Evolutionary conservation across 2,329 filamentous ascomycete species (phyloP), one percentile per base, ranked within the genome.

Genomic region (Aspergillus terreus): DNA sequence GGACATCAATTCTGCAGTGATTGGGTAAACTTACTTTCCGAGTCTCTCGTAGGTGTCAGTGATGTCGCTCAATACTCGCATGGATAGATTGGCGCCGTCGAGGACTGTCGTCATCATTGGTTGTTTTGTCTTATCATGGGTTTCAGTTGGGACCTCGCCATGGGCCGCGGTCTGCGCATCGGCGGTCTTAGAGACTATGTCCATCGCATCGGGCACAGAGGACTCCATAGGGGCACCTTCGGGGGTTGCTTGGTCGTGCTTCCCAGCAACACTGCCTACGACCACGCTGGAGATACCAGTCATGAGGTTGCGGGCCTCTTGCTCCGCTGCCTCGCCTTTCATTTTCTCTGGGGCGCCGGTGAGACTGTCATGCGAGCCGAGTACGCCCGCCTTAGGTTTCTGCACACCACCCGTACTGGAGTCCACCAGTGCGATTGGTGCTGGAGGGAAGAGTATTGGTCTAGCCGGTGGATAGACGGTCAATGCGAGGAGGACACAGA

Each of bases 291-390:
- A 82, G 50, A 94, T 84, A 33, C 84, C 83, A 53, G 86, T 87
- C 56, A 94, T 85, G 54, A 95, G 86, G 63, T 90, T 92, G 57
- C 81, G 85, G 2, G 90, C 90, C 67, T 95, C 90, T 54, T 88
- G 83, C 68, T 95, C 90, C 0, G 90, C 87, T 0, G 88, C 88
- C 67, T 94, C 90, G 25, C 90, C 90, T 75, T 90, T 86, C 71
- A 90, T 82, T 58, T 90, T 89, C 66, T 95, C 88, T 0, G 89
- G 86, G 0, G 90, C 90, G 1, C 90, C 90, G 0, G 90, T 95
- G 0, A 87, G 80, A 51, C 86, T 90, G 53, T 90, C 87, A 25
- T 85, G 81, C 17, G 86, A 90, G 1, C 87, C 90, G 0, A 94
- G 72, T 0, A 90, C 83, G 1, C 89, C 89, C 2, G 89, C 81